Base-by-base conservation (phyloP, 2,329 filamentous ascomycete species). In the Samsoniella hepiali region DNA sequence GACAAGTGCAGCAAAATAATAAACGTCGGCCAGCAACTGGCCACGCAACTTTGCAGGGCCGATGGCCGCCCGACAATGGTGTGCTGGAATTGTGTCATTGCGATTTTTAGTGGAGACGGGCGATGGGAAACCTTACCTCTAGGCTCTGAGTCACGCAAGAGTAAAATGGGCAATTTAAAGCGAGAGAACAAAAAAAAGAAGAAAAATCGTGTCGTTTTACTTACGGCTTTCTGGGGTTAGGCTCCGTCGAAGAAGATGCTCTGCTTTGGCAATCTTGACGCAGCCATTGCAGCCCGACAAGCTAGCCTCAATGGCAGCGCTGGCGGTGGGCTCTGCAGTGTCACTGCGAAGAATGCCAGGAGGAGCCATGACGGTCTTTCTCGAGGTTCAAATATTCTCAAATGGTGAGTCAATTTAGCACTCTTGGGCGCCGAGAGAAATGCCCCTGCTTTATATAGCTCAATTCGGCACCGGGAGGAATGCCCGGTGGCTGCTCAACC, bases 81-180 rank as follows among this genome's bases (percentile, higher is more conserved):
- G 61, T 63, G 61, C 57, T 63, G 61, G 45, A 54, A 63, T 58
- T 63, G 54, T 63, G 61, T 53, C 61, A 63, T 63, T 63, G 60
- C 60, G 60, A 56, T 54, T 56, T 56, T 62, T 50, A 62, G 60
- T 62, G 60, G 60, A 29, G 50, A 49, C 22, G 15, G 17, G 32
- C 32, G 13, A 22, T 47, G 17, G 32, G 22, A 7, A 9, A 17
- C 36, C n/a, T 15, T 29, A 1, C 0, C 22, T 31, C 29, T 34
- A 3, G 27, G 22, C 40, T 47, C 27, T 62, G 58, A 60, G 49
- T 60, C 47, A 60, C 58, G 5, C n/a, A 27, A 51, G 1, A 13
- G 31, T n/a, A 53, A 51, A 44, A 27, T 17, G 47, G 27, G n/a
- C 5, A 55, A 17, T 15, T 32, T 9, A n/a, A 38, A 31, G 31